phyloP scores from a whole-genome alignment of 495 filamentous ascomycete species.

The Aspergillus sclerotioniger region DNA sequence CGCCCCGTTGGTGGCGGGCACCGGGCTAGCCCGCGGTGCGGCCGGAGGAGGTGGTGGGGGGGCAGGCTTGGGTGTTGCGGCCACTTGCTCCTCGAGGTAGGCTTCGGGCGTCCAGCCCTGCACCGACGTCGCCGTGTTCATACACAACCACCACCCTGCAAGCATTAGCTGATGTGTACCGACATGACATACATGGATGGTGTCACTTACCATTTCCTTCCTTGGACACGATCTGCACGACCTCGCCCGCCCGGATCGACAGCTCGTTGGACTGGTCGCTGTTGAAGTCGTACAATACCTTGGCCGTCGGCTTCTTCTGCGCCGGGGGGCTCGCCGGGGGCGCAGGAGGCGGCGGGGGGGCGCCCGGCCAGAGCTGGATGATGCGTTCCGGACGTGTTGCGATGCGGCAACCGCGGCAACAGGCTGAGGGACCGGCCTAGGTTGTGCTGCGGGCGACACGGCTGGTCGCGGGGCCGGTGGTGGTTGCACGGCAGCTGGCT shows the following conservation, averaged over 20 bases:
- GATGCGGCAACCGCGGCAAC: conserved; percentile 41
- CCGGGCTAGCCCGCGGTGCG: conserved; percentile 48
- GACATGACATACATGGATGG: not conserved
- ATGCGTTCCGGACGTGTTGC: conserved; percentile 52
- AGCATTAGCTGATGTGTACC: conserved; percentile 22
- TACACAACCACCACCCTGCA: conserved; percentile 92
- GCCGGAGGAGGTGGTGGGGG: conserved; percentile 62
- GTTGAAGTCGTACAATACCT: conserved; percentile 84
- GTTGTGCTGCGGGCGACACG: conserved; percentile 32
- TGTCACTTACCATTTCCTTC: conserved; percentile 76
- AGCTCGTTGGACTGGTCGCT: conserved; percentile 79
- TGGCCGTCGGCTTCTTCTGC: conserved; percentile 70
- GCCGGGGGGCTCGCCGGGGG: conserved; percentile 64
- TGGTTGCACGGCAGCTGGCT: conserved; percentile 44
- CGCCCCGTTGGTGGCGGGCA: conserved; percentile 44
- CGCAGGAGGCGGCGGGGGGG: conserved; percentile 73
- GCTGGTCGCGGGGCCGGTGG: conserved; percentile 45
- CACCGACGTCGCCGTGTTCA: conserved; percentile 56
- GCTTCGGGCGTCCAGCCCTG: conserved; percentile 93
- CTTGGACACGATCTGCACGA: conserved; percentile 83
- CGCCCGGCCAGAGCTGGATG: conserved; percentile 54
- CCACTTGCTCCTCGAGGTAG: conserved; percentile 75
- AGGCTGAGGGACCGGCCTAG: conserved; percentile 41
- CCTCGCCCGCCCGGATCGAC: conserved; percentile 68
- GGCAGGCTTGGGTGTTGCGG: conserved; percentile 47